phyloP scores from a whole-genome alignment of 495 filamentous ascomycete genomes.

The Penicillium samsonianum region DNA sequence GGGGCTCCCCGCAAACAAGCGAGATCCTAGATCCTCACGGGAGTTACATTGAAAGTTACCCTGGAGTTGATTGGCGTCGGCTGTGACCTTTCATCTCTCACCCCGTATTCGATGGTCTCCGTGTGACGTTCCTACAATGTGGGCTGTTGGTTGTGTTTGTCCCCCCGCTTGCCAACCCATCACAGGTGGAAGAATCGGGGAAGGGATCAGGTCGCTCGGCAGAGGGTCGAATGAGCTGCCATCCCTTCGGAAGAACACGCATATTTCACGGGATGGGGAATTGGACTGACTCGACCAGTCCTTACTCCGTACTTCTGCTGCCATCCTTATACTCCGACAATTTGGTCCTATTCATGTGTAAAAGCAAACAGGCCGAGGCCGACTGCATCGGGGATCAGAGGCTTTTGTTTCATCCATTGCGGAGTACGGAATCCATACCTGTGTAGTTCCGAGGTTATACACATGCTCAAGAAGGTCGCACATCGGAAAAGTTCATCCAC shows the following conservation, averaged over 20 bases:
- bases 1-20: slow-evolving; percentile 16
- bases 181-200: slow-evolving; percentile 7
- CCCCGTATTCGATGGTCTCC: slow-evolving; percentile 9
- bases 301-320: not conserved
- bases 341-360: not conserved
- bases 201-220: slow-evolving; percentile 8
- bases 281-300: not conserved
- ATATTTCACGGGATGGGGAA: slow-evolving; percentile 11
- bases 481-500: slow-evolving; percentile 28
- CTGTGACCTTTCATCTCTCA: not conserved
- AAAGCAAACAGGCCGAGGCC: slow-evolving; percentile 20
- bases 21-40: slow-evolving; percentile 15
- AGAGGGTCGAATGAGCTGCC: slow-evolving; percentile 1
- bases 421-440: not conserved
- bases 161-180: slow-evolving; percentile 6
- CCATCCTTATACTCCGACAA: not conserved
- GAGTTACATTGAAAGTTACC: slow-evolving; percentile 8
- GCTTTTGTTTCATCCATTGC: not conserved
- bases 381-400: slow-evolving; percentile 17
- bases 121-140: slow-evolving; percentile 6
- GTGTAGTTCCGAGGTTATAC: slow-evolving; percentile 6
- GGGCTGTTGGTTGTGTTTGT: slow-evolving; percentile 1
- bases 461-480: slow-evolving; percentile 21
- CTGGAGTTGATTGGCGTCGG: not conserved
- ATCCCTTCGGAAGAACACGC: slow-evolving; percentile 7